Percentiles rank a stretch among this genome's conserved stretches.
Conservation (phyloP, 1,284 basidiomycete genomes). For the Athelia sp. region DNA sequence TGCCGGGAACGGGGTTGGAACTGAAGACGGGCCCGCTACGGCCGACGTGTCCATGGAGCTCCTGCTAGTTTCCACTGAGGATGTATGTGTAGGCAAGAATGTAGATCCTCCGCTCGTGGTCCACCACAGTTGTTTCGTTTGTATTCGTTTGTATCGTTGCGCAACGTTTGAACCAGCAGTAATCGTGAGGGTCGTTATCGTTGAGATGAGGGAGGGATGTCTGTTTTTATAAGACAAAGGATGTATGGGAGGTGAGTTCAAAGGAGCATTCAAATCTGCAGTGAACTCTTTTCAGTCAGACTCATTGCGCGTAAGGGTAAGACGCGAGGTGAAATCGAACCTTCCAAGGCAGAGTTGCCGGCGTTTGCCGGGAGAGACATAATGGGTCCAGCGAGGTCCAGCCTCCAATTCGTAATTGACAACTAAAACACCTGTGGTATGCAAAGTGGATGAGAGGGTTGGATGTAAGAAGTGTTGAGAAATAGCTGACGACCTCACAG, state of each 20-base stretch:
- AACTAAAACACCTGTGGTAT: no score
- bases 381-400: neutral
- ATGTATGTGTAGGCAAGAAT: neutral
- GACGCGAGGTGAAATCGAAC: neutral
- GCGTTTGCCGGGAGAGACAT: neutral
- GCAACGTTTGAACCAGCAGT: slow-evolving; percentile 4
- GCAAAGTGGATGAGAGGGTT: neutral
- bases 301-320: neutral
- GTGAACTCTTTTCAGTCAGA: neutral
- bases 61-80: neutral
- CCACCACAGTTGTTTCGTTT: slow-evolving; percentile 9
- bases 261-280: neutral
- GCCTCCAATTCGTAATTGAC: neutral
- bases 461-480: neutral
- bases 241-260: neutral
- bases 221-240: no score
- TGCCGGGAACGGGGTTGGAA: slow-evolving; percentile 12
- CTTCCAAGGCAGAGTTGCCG: no score
- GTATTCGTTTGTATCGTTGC: slow-evolving; percentile 8
- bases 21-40: slow-evolving; percentile 6
- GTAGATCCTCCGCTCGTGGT: slow-evolving; percentile 10
- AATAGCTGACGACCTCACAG: neutral
- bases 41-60: neutral
- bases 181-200: slow-evolving; percentile 4
- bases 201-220: neutral